These are phyloP conservation scores for Phalaenopsis equestris DNA, from an alignment of 106 monocot species.

Conservation along the genomic window DNA sequence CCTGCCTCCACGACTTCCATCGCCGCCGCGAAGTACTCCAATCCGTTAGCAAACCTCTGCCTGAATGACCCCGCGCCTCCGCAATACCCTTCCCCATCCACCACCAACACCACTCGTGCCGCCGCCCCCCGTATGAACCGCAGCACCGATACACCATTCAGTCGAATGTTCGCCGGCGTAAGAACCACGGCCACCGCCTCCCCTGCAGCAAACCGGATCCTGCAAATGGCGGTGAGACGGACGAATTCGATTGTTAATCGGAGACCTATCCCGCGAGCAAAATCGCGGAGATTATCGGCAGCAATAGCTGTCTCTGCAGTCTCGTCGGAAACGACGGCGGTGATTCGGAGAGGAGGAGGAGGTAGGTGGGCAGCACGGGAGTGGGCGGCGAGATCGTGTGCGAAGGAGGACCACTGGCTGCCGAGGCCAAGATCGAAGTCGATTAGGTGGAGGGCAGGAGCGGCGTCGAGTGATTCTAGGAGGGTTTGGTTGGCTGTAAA, in stretches of 20 bases:
- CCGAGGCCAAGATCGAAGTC: slow-evolving; percentile 93
- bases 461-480: slow-evolving; percentile 40
- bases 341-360: slow-evolving; percentile 52
- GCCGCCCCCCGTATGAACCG: slow-evolving; percentile 33
- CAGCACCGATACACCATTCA: slow-evolving; percentile 24
- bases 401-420: slow-evolving; percentile 92
- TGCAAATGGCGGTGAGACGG: slow-evolving; percentile 21
- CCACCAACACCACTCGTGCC: slow-evolving; percentile 37
- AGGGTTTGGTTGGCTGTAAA: slow-evolving; percentile 87
- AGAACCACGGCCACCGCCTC: slow-evolving; percentile 45
- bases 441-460: slow-evolving; percentile 54
- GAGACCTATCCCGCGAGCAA: slow-evolving; percentile 41
- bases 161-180: slow-evolving; percentile 29
- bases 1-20: slow-evolving; percentile 41
- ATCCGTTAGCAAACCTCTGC: slow-evolving; percentile 22
- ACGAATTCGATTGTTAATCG: slow-evolving; percentile 42
- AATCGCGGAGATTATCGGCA: slow-evolving; percentile 71
- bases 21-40: slow-evolving; percentile 40
- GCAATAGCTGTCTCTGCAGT: slow-evolving; percentile 49
- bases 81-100: slow-evolving; percentile 30
- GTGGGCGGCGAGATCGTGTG: slow-evolving; percentile 63
- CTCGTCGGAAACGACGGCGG: slow-evolving; percentile 57
- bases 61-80: slow-evolving; percentile 17
- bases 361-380: slow-evolving; percentile 20
- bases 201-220: slow-evolving; percentile 23